Conservation (phyloP, 129 eudicot species). For the Artemisia tridentata region DNA sequence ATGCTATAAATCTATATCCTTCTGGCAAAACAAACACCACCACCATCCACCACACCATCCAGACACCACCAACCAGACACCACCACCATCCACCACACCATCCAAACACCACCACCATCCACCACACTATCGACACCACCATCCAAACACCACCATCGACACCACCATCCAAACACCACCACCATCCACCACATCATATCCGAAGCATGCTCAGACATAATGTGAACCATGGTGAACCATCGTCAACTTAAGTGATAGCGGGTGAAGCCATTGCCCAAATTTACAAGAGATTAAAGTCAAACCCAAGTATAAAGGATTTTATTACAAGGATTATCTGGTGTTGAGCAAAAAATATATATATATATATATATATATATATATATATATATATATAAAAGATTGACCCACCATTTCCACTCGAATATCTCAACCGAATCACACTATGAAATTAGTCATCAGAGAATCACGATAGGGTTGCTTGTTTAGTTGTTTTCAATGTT, state of each 20-base stretch:
- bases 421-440: constrained; percentile 45
- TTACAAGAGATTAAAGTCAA: constrained; percentile 33
- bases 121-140: no score
- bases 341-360: constrained; percentile 27
- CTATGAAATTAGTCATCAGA: constrained; percentile 17
- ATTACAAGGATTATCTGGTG: constrained; percentile 50
- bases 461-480: background rate
- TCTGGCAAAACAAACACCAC: no score
- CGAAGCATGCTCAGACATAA: background rate
- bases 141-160: no score
- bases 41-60: no score
- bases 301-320: constrained; percentile 50
- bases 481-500: background rate
- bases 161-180: no score
- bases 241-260: constrained; percentile 14
- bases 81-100: no score
- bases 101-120: no score
- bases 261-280: constrained; percentile 55
- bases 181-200: no score
- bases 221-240: background rate
- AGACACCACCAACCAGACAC: no score
- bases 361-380: no score
- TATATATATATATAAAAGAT: constrained; percentile 40
- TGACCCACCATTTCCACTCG: constrained; percentile 50
- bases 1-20: no score